Percentiles rank a stretch among this genome's conserved stretches.
These are phyloP conservation scores for Vinca minor DNA, from an alignment of 257 asterid species.

Conservation along the genomic window DNA sequence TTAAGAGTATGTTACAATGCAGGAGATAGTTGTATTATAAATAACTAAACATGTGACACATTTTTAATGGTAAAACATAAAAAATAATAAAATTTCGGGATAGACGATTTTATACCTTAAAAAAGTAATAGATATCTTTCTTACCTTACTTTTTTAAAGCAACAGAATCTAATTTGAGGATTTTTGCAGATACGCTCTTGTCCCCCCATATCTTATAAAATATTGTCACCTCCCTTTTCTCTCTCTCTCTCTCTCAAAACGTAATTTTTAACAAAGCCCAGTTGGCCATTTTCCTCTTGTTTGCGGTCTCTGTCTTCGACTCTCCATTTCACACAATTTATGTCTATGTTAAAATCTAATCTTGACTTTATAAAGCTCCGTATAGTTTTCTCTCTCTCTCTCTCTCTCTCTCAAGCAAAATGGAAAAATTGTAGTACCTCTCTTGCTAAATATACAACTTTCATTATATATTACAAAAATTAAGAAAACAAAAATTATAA, in stretches of 20 bases:
- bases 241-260: constrained; percentile 9
- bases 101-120: too few species aligned
- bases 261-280: constrained; percentile 2
- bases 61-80: too few species aligned
- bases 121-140: constrained; percentile 17
- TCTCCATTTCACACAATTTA: not conserved
- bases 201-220: constrained; percentile 36
- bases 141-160: constrained; percentile 41
- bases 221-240: constrained; percentile 12
- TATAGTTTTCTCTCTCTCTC: not conserved
- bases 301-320: not conserved
- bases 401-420: too few species aligned
- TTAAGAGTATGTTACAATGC: too few species aligned
- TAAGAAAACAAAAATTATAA: too few species aligned
- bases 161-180: constrained; percentile 63
- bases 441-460: too few species aligned
- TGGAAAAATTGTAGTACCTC: too few species aligned
- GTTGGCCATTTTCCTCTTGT: constrained; percentile 3
- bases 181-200: constrained; percentile 60
- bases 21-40: too few species aligned
- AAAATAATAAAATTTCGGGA: too few species aligned
- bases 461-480: too few species aligned
- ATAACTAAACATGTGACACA: too few species aligned
- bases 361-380: not conserved
- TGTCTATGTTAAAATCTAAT: not conserved